Evolutionary conservation across 1,139 yeast genomes (phyloP).

Genomic region (Spathaspora sp.): DNA sequence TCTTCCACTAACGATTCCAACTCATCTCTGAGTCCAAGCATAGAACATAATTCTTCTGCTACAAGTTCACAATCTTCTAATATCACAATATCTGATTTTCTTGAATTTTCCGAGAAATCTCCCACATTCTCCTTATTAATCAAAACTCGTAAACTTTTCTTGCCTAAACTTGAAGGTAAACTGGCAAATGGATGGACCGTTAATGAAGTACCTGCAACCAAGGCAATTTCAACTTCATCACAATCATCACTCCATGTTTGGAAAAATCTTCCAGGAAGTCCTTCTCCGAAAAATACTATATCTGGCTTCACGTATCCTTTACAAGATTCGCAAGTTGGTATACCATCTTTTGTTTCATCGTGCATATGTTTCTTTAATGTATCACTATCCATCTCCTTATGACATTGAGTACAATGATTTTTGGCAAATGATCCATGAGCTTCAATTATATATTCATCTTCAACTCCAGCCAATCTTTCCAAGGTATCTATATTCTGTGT

Average conservation of each 20-base stretch:
- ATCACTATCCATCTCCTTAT: conserved; percentile 50
- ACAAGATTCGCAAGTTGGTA: conserved; percentile 57
- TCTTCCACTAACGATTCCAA: conserved; percentile 33
- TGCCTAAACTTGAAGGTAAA: conserved; percentile 64
- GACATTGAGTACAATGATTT: conserved; percentile 81
- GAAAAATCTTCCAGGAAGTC: conserved; percentile 69
- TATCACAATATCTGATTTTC: conserved; percentile 59
- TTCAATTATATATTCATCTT: conserved; percentile 65
- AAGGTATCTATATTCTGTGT: conserved; percentile 93
- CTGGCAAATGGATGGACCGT: conserved; percentile 89
- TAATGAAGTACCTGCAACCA: conserved; percentile 90
- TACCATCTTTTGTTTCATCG: conserved; percentile 31
- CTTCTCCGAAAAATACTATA: conserved; percentile 91
- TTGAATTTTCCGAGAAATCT: conserved; percentile 47
- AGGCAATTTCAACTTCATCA: conserved; percentile 63
- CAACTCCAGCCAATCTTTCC: conserved; percentile 81
- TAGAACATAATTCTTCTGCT: conserved; percentile 50
- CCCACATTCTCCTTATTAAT: conserved; percentile 81
- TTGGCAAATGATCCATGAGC: conserved; percentile 94
- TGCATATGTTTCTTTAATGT: conserved; percentile 46
- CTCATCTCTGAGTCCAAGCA: conserved; percentile 66
- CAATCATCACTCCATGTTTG: conserved; percentile 66
- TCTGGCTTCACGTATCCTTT: conserved; percentile 84
- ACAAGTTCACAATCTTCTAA: conserved; percentile 65
- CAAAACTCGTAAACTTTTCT: conserved; percentile 55